Percentiles rank a stretch among this genome's conserved stretches.
Conservation (phyloP, 2,329 filamentous ascomycete genomes). For the Hymenoscyphus salicellus region DNA sequence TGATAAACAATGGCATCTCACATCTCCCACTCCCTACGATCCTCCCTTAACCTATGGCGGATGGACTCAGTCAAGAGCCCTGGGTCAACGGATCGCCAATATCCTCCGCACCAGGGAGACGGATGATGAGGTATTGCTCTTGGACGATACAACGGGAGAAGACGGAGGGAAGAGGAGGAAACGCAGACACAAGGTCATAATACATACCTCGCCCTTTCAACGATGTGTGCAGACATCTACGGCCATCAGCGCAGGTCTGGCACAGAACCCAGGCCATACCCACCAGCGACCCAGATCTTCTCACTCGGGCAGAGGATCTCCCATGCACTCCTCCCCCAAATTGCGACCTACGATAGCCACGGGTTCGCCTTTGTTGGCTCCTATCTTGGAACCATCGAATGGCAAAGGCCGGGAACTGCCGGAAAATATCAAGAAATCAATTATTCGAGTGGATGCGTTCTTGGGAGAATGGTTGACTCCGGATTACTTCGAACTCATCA, state of each 20-base stretch:
- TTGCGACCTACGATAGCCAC: conserved; percentile 28
- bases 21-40: conserved; percentile 91
- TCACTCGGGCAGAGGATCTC: conserved; percentile 22
- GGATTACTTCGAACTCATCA: conserved; percentile 90
- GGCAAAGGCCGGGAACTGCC: conserved; percentile 21
- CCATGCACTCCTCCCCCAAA: conserved; percentile 33
- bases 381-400: conserved; percentile 30
- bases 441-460: conserved; percentile 83
- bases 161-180: conserved; percentile 41
- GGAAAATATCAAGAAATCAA: conserved; percentile 49
- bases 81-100: conserved; percentile 79
- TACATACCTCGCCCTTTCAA: conserved; percentile 92
- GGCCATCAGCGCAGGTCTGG: conserved; percentile 80
- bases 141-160: conserved; percentile 16
- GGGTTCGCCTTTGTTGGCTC: conserved; percentile 30
- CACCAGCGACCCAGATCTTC: conserved; percentile 31
- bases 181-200: conserved; percentile 71
- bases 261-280: conserved; percentile 51
- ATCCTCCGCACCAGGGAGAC: conserved; percentile 57
- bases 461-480: conserved; percentile 93
- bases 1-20: conserved; percentile 91
- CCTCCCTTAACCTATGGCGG: conserved; percentile 92
- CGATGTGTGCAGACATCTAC: conserved; percentile 91
- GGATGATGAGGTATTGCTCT: conserved; percentile 30
- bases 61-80: conserved; percentile 79